Percentiles rank a stretch among this genome's conserved stretches.
Conservation (phyloP, 306 rosid genomes). For the Neltuma alba region DNA sequence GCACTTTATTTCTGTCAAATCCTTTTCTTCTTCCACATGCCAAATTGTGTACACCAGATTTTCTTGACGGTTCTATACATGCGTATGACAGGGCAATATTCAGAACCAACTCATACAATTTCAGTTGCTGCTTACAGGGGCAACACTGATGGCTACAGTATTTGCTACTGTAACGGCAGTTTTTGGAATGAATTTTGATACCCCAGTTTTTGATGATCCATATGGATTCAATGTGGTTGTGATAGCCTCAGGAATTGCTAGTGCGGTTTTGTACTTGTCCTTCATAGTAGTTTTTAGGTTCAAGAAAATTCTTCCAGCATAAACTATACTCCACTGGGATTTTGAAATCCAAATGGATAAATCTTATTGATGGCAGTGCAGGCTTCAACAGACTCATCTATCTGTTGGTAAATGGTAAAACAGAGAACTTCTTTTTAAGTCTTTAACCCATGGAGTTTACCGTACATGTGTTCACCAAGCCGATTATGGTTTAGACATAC, state of each 20-base stretch:
- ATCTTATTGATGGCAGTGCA: slow-evolving; percentile 17
- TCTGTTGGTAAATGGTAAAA: slow-evolving; percentile 17
- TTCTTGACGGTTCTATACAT: not conserved
- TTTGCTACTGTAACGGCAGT: slow-evolving; percentile 82
- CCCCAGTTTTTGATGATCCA: slow-evolving; percentile 57
- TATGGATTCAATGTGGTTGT: slow-evolving; percentile 68
- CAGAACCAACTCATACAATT: slow-evolving; percentile 91
- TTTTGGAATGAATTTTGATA: slow-evolving; percentile 83
- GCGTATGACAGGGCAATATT: slow-evolving; percentile 72
- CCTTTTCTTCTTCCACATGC: slow-evolving; percentile 34
- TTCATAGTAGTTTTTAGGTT: slow-evolving; percentile 66
- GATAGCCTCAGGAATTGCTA: slow-evolving; percentile 50
- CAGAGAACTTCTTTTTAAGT: too few species aligned
- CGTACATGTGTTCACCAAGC: not conserved
- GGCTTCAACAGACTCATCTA: slow-evolving; percentile 19
- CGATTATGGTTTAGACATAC: not conserved
- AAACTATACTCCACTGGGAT: slow-evolving; percentile 22
- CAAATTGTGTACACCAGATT: slow-evolving; percentile 6
- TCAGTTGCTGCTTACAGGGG: slow-evolving; percentile 90
- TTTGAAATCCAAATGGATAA: slow-evolving; percentile 6
- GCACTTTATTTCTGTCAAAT: slow-evolving; percentile 13
- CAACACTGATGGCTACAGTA: slow-evolving; percentile 74
- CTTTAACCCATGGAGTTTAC: not conserved
- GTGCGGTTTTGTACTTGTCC: slow-evolving; percentile 55
- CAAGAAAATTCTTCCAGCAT: slow-evolving; percentile 73